Evolutionary conservation across 2,329 filamentous ascomycete genomes (phyloP).

Genomic region (Xylaria sp.): DNA sequence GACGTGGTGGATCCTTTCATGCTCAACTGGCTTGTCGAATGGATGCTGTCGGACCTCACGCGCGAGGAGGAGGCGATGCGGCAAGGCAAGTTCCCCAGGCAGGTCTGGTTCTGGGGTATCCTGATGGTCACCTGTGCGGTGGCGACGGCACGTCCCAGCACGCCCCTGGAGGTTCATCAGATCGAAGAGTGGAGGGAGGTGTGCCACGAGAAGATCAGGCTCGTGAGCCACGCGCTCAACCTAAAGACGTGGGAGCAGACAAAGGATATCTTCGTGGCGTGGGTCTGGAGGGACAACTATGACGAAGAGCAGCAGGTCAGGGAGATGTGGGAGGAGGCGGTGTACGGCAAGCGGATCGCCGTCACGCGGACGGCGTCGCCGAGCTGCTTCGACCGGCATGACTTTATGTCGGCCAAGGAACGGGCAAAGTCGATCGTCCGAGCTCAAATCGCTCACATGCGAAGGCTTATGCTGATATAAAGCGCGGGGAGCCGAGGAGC

Average conservation of each 20-base stretch:
- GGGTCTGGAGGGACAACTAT: conserved; percentile 39
- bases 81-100: conserved; percentile 37
- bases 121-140: conserved; percentile 41
- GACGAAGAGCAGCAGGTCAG: conserved; percentile 39
- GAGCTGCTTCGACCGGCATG: conserved; percentile 38
- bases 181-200: conserved; percentile 41
- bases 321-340: conserved; percentile 43
- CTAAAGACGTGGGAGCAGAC: conserved; percentile 41
- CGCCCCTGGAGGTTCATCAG: conserved; percentile 37
- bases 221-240: conserved; percentile 37
- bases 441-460: conserved; percentile 34
- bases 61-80: conserved; percentile 39
- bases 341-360: conserved; percentile 36
- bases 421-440: conserved; percentile 37
- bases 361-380: conserved; percentile 34
- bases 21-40: conserved; percentile 43
- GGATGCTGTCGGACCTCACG: conserved; percentile 40
- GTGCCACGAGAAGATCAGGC: conserved; percentile 40
- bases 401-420: conserved; percentile 40
- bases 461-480: conserved; percentile 35
- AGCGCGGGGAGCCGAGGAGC: neutral
- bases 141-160: conserved; percentile 38
- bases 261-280: conserved; percentile 35
- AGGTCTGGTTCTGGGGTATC: conserved; percentile 42
- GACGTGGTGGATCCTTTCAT: conserved; percentile 39